Conservation (phyloP, 768 basidiomycete genomes). For the Aureoboletus auriporus region DNA sequence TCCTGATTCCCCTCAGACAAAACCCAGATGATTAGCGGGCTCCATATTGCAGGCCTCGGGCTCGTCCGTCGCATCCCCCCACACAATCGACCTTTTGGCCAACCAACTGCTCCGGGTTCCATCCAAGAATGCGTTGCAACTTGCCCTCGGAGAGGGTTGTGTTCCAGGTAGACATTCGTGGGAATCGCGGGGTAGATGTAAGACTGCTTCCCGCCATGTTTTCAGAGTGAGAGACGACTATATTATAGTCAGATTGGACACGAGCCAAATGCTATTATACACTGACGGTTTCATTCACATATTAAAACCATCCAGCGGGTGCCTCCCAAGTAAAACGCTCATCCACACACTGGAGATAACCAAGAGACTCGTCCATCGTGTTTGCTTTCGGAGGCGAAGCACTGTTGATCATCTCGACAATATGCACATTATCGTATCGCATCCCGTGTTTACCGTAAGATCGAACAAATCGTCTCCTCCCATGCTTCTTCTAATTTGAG, state of each 20-base stretch:
- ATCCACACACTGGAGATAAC: slow-evolving; percentile 47
- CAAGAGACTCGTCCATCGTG: slow-evolving; percentile 44
- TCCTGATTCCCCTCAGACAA: too few relatives aligned
- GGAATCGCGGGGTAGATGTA: slow-evolving; percentile 41
- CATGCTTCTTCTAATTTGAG: slow-evolving; percentile 42
- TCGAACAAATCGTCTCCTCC: slow-evolving; percentile 49
- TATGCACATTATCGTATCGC: slow-evolving; percentile 44
- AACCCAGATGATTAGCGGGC: slow-evolving; percentile 67
- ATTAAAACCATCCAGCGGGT: background rate
- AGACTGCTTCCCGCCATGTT: slow-evolving; percentile 21
- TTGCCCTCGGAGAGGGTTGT: slow-evolving; percentile 67
- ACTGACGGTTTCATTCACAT: background rate
- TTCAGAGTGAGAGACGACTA: background rate
- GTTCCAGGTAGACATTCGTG: slow-evolving; percentile 65
- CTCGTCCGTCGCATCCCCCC: slow-evolving; percentile 57
- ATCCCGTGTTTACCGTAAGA: slow-evolving; percentile 56
- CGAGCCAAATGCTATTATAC: slow-evolving; percentile 1
- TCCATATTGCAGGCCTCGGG: slow-evolving; percentile 75
- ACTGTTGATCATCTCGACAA: slow-evolving; percentile 50
- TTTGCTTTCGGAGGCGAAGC: slow-evolving; percentile 40
- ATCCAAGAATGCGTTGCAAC: slow-evolving; percentile 67
- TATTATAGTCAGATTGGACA: slow-evolving; percentile 3
- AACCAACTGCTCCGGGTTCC: slow-evolving; percentile 65
- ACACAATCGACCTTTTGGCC: slow-evolving; percentile 70
- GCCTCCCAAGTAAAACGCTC: slow-evolving; percentile 32